Evolutionary conservation across 345 rosid species (phyloP), one percentile per base, ranked within the genome.

Genomic region (Mercurialis annua): DNA sequence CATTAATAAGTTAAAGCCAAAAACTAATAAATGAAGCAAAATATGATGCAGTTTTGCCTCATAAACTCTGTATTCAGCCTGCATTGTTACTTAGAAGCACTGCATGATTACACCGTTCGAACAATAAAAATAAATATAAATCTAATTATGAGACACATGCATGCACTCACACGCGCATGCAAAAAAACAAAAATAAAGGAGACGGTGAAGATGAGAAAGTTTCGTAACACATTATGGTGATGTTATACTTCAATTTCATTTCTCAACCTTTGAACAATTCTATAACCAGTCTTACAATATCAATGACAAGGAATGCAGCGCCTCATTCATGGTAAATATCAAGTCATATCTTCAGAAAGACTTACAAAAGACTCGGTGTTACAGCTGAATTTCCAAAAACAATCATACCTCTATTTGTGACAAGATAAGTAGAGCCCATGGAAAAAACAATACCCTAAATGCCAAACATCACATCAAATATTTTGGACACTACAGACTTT

Each of bases 381-480:
- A 46, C 10, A 31, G 24, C 43, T 24, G 46, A 36, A 64, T 47
- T 63, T 56, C 46, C 42, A 9, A 9, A 42, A 15, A 31, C 31
- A 29, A 11, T n/a, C 3, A 20, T 12, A 4, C 33, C 20, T 34
- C 64, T 50, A 20, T 5, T 6, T 24, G 40, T 52, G 29, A 53
- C 11, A 68, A 23, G 44, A 58, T 21, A 5, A 33, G 17, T 26
- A 21, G 17, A 23, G 24, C 48, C 16, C 14, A 34, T 26, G 2
- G 27, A 3, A n/a, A 16, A 57, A n/a, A 11, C 23, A 18, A 14
- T 27, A 43, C 52, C 73, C 78, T 84, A 90, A 62, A 82, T 83
- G 64, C 88, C 90, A 73, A 90, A 90, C 88, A 87, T 77, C 62
- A 82, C 79, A 77, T 94, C 99, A 74, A 87, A 79, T 76, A 87